A percentile compares a stretch with the other conserved stretches of the same genome.
Conservation (phyloP, 345 rosid species). For the Populus euphratica region DNA sequence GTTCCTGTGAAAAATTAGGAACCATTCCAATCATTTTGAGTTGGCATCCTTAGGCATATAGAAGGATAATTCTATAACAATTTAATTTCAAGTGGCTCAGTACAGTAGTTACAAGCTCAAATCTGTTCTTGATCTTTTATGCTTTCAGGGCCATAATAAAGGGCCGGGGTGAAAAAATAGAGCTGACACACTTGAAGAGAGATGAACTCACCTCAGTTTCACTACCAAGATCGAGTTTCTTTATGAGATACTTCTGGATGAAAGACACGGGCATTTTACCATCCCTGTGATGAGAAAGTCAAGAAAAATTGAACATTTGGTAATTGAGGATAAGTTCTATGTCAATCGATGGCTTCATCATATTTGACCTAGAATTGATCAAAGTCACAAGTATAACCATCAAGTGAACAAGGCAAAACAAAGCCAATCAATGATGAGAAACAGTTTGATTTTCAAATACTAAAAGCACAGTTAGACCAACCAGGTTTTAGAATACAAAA, state of each 20-base stretch:
- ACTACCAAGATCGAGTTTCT: conserved; percentile 62
- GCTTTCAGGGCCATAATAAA: background rate
- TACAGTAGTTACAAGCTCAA: background rate
- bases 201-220: conserved; percentile 64
- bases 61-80: background rate
- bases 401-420: background rate
- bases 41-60: too few species aligned
- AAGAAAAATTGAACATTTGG: background rate
- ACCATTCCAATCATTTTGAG: too few species aligned
- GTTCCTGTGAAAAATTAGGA: too few species aligned
- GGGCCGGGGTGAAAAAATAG: background rate
- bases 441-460: background rate
- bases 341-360: background rate
- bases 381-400: background rate
- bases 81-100: background rate
- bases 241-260: conserved; percentile 76
- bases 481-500: background rate
- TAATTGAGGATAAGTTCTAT: background rate
- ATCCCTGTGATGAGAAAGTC: conserved; percentile 50
- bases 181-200: background rate
- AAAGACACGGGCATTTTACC: conserved; percentile 67
- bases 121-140: background rate
- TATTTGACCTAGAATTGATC: background rate
- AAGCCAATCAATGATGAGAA: background rate
- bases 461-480: background rate